These are phyloP conservation scores for Boletus sp. DNA, from an alignment of 768 basidiomycete species.

Conservation along the genomic window DNA sequence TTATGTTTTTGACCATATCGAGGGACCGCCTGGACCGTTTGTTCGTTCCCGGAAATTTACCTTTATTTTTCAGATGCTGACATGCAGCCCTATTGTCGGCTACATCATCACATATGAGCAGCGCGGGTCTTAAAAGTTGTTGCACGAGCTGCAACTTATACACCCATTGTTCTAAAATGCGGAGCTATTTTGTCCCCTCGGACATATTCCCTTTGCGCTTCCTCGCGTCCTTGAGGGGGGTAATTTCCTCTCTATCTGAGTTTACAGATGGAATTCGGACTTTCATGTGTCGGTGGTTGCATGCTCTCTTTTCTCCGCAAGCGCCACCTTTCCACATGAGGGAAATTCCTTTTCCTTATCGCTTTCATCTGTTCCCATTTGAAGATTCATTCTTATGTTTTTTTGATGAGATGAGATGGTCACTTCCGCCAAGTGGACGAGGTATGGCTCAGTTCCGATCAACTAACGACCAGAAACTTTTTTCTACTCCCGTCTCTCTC, in stretches of 20 bases:
- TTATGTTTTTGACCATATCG: slow-evolving; percentile 28
- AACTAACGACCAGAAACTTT: slow-evolving; percentile 19
- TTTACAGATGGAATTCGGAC: slow-evolving; percentile 31
- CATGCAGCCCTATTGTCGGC: slow-evolving; percentile 16
- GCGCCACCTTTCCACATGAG: slow-evolving; percentile 18
- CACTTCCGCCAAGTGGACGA: slow-evolving; percentile 14
- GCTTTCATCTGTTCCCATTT: slow-evolving; percentile 20
- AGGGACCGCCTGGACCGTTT: slow-evolving; percentile 22
- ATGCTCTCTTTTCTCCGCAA: slow-evolving; percentile 26
- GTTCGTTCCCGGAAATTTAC: slow-evolving; percentile 26
- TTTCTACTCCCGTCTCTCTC: slow-evolving; percentile 6
- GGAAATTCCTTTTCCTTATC: slow-evolving; percentile 20
- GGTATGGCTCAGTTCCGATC: slow-evolving; percentile 14
- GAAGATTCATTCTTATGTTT: slow-evolving; percentile 11
- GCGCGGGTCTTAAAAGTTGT: slow-evolving; percentile 8
- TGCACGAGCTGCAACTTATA: slow-evolving; percentile 6
- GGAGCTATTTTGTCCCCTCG: slow-evolving; percentile 6
- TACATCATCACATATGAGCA: slow-evolving; percentile 4
- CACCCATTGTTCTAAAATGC: slow-evolving; percentile 10
- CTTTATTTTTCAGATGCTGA: slow-evolving; percentile 23
- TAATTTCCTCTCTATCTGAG: slow-evolving; percentile 27
- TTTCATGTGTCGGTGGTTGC: slow-evolving; percentile 31
- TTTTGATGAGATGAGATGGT: slow-evolving; percentile 16
- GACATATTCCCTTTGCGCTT: slow-evolving; percentile 6
- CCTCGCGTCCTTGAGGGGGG: slow-evolving; percentile 10